These are phyloP conservation scores for Apophysomyces ossiformis DNA, from an alignment of 371 early-diverging fungal species.

Conservation along the genomic window DNA sequence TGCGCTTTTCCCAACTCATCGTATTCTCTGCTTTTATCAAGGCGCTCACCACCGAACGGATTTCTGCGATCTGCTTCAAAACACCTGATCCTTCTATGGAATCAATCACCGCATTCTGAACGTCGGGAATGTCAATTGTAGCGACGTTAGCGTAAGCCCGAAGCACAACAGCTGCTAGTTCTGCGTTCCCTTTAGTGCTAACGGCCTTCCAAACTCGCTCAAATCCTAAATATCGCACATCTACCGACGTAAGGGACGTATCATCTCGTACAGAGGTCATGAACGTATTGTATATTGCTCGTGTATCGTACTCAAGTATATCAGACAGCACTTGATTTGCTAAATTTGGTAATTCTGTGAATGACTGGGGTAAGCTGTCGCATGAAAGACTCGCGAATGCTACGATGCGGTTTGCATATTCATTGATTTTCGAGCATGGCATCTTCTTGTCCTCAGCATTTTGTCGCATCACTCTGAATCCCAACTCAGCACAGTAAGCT, in stretches of 20 bases:
- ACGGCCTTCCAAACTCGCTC: constrained; percentile 19
- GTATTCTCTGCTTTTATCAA: background rate
- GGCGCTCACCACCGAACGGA: background rate
- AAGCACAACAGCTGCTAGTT: constrained; percentile 10
- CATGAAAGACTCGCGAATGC: constrained; percentile 23
- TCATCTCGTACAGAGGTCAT: background rate
- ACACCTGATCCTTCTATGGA: background rate
- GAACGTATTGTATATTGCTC: constrained; percentile 20
- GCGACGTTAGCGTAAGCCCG: constrained; percentile 34
- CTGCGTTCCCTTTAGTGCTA: background rate
- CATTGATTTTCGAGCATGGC: constrained; percentile 29
- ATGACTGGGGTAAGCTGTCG: constrained; percentile 22
- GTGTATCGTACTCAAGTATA: constrained; percentile 25
- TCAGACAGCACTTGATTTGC: constrained; percentile 28
- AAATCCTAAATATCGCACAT: background rate
- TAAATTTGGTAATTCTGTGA: constrained; percentile 27
- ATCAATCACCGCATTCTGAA: background rate
- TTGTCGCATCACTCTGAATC: constrained; percentile 37
- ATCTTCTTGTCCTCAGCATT: constrained; percentile 27
- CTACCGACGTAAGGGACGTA: background rate
- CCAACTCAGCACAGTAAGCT: constrained; percentile 40
- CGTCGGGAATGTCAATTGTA: constrained; percentile 21
- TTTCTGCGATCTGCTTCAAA: background rate
- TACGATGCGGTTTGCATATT: constrained; percentile 26
- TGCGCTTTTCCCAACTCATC: background rate